phyloP scores from a whole-genome alignment of 306 rosid species.

The Quercus glauca region DNA sequence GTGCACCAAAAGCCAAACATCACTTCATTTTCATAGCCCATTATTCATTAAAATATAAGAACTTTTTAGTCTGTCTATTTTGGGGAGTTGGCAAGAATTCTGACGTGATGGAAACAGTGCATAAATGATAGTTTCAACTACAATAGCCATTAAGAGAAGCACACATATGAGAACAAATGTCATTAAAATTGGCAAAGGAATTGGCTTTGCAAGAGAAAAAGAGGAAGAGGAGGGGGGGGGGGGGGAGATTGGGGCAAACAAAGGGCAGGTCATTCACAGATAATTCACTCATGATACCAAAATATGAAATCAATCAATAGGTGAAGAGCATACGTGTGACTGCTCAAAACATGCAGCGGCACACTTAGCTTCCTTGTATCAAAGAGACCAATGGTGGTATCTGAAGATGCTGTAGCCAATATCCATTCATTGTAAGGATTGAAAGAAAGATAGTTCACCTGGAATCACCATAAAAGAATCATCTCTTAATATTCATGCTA shows the following conservation, averaged over 20 bases:
- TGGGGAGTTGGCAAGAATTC: not conserved
- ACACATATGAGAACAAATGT: not conserved
- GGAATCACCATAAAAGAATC: conserved; percentile 15
- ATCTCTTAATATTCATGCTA: not conserved
- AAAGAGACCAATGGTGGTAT: conserved; percentile 70
- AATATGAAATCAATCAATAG: not conserved
- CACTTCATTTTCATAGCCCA: not conserved
- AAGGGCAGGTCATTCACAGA: not conserved
- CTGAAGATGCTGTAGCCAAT: conserved; percentile 95
- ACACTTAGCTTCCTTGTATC: conserved; percentile 68
- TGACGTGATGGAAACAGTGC: not conserved
- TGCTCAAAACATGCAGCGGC: conserved; percentile 70
- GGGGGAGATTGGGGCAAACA: not conserved
- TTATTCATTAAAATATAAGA: not conserved
- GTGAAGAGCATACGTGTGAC: conserved; percentile 64
- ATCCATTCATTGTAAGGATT: conserved; percentile 80
- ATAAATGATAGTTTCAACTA: not conserved
- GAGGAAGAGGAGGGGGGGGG: not conserved
- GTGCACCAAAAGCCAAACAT: not conserved
- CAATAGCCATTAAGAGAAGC: not conserved
- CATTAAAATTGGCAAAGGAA: not conserved
- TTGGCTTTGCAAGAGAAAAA: not conserved
- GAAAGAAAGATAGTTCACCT: conserved; percentile 92
- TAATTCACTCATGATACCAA: not conserved
- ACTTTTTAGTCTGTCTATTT: not conserved